Evolutionary conservation across 331 rosid species (phyloP), one percentile per base, ranked within the genome.

Genomic region (Phaseolus coccineus): DNA sequence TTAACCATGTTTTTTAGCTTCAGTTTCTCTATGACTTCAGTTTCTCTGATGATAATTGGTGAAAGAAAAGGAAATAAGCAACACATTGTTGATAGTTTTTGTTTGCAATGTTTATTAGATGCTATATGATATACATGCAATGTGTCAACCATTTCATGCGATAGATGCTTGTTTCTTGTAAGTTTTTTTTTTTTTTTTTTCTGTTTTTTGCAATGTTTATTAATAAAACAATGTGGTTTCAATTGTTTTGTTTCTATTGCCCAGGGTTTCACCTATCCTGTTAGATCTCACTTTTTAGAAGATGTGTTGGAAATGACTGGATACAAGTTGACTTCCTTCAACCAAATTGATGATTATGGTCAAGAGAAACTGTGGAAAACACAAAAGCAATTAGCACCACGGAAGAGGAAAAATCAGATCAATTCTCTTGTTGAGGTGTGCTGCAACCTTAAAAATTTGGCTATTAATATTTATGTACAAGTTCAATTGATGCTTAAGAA

Each of bases 321-420:
- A 33, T 94, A 94, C 83, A 94, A 94, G 80, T 79, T 94, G 90
- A 64, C 86, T 67, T 83, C 97, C 42, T 88, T 91, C 89, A 94
- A 94, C 87, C 98, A 94, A 90, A 80, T 94, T 79, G 98, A 94
- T 87, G 97, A 94, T 85, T 94, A 94, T 78, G 98, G 98, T 88
- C 98, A 92, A 89, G 98, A 94, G 35, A 94, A 94, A 85, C 0
- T 92, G 91, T 92, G 98, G 98, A 94, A 94, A 87, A 94, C 92
- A 63, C 97, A 94, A 82, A 94, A 82, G 88, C 98, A 94, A 81
- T 82, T 94, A 42, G 87, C 71, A 37, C 95, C 98, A 15, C 90
- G 97, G 24, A 94, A 92, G 86, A 89, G 94, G 85, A 94, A 94
- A 93, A 94, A 92, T 79, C 97, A 91, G 88, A 92, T 94, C 83